A percentile compares a stretch with the other conserved stretches of the same genome.
phyloP scores from a whole-genome alignment of 1,284 basidiomycete genomes.

The Apiotrichum porosum region DNA sequence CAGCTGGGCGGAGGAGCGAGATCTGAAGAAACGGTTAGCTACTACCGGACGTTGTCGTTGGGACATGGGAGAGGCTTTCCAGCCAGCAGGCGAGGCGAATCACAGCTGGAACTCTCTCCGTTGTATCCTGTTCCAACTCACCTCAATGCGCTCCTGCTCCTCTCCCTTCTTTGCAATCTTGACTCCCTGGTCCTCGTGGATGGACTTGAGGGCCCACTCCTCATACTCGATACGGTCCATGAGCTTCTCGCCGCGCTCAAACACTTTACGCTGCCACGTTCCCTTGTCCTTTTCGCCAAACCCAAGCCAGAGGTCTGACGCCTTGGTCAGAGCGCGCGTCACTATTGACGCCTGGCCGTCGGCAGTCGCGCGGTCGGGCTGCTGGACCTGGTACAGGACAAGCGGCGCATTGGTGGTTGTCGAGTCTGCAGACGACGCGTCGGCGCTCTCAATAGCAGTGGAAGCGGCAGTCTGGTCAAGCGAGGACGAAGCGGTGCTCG shows the following conservation, averaged over 20 bases:
- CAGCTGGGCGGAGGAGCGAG: slow-evolving; percentile 36
- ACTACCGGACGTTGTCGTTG: too few relatives aligned
- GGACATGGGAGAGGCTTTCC: too few relatives aligned
- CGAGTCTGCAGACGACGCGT: background rate
- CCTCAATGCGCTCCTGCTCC: slow-evolving; percentile 25
- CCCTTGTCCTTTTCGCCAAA: slow-evolving; percentile 36
- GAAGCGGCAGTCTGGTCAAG: slow-evolving; percentile 3
- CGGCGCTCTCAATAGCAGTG: background rate
- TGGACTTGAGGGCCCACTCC: slow-evolving; percentile 44
- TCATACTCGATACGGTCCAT: slow-evolving; percentile 49
- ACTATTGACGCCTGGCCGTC: slow-evolving; percentile 9
- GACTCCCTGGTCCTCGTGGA: slow-evolving; percentile 36
- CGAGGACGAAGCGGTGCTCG: slow-evolving; percentile 16
- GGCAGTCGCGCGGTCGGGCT: slow-evolving; percentile 6
- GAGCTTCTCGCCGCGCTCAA: slow-evolving; percentile 43
- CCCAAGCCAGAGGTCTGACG: slow-evolving; percentile 41
- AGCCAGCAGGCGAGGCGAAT: too few relatives aligned
- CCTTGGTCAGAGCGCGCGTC: slow-evolving; percentile 30
- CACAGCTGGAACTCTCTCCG: background rate
- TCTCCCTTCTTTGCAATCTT: slow-evolving; percentile 32
- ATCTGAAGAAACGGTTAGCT: slow-evolving; percentile 26
- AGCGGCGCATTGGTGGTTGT: slow-evolving; percentile 8
- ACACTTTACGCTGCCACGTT: slow-evolving; percentile 45
- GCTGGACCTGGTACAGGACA: slow-evolving; percentile 21
- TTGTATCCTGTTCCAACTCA: slow-evolving; percentile 14